Conservation (phyloP, 2,329 filamentous ascomycete genomes). For the Colletotrichum tamarilloi region DNA sequence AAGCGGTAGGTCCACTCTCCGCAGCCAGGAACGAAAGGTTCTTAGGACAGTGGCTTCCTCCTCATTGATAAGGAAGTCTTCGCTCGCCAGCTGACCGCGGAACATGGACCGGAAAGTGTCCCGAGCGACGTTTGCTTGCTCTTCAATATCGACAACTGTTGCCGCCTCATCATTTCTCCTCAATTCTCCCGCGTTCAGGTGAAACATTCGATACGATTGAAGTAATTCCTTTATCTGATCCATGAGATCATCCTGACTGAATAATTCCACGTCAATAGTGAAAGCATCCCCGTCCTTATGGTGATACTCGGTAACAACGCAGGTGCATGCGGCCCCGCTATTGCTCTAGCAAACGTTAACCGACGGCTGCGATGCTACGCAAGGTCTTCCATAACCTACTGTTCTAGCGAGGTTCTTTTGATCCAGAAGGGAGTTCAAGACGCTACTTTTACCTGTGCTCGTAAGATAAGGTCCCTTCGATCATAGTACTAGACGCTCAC, state of each 20-base stretch:
- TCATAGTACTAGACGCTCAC: constrained; percentile 39
- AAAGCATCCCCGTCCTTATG: constrained; percentile 48
- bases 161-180: background rate
- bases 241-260: constrained; percentile 44
- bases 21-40: constrained; percentile 40
- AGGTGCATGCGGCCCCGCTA: constrained; percentile 58
- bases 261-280: constrained; percentile 47
- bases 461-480: background rate
- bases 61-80: constrained; percentile 36
- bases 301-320: constrained; percentile 58
- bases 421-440: constrained; percentile 61
- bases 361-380: background rate
- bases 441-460: constrained; percentile 56
- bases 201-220: constrained; percentile 48
- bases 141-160: constrained; percentile 38
- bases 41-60: constrained; percentile 35
- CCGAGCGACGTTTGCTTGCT: constrained; percentile 46
- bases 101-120: constrained; percentile 54
- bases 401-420: constrained; percentile 50
- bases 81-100: constrained; percentile 36
- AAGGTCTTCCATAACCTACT: constrained; percentile 44
- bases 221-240: constrained; percentile 50
- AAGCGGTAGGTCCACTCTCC: constrained; percentile 23
- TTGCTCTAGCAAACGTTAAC: constrained; percentile 48
- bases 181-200: constrained; percentile 40